Conservation (phyloP, 257 asterid species). For the Solanum boliviense region DNA sequence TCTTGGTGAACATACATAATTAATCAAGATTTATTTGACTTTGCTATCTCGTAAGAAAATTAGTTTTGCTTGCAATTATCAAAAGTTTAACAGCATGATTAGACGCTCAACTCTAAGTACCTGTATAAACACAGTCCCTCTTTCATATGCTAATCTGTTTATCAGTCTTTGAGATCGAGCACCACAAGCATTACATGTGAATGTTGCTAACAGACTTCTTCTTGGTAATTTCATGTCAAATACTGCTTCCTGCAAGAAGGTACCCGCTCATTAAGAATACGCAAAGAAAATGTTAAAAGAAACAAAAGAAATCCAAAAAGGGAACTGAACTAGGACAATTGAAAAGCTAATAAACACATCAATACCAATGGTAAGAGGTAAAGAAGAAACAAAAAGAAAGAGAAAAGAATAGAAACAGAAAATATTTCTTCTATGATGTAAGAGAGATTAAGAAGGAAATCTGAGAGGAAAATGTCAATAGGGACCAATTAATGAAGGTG, state of each 20-base stretch:
- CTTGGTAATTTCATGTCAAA: constrained; percentile 76
- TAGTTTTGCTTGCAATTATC: background rate
- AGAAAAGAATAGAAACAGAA: no score
- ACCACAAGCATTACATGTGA: constrained; percentile 77
- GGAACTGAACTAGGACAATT: background rate
- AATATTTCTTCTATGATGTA: background rate
- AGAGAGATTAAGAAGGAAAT: background rate
- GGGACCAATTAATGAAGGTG: background rate
- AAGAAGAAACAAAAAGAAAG: background rate
- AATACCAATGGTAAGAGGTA: no score
- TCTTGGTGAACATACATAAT: background rate
- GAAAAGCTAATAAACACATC: background rate
- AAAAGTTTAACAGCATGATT: background rate
- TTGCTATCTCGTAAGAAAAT: background rate
- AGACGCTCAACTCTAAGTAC: constrained; percentile 16
- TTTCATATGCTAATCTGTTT: constrained; percentile 86
- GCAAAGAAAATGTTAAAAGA: background rate
- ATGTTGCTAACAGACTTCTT: constrained; percentile 63
- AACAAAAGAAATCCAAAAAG: background rate
- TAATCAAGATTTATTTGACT: background rate
- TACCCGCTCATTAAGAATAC: background rate
- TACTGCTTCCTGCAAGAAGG: constrained; percentile 41
- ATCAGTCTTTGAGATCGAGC: constrained; percentile 54
- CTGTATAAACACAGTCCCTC: constrained; percentile 89
- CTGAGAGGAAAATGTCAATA: background rate